Percentiles rank a stretch among this genome's conserved stretches.
Conservation (phyloP, 257 asterid genomes). For the Primulina tabacum region DNA sequence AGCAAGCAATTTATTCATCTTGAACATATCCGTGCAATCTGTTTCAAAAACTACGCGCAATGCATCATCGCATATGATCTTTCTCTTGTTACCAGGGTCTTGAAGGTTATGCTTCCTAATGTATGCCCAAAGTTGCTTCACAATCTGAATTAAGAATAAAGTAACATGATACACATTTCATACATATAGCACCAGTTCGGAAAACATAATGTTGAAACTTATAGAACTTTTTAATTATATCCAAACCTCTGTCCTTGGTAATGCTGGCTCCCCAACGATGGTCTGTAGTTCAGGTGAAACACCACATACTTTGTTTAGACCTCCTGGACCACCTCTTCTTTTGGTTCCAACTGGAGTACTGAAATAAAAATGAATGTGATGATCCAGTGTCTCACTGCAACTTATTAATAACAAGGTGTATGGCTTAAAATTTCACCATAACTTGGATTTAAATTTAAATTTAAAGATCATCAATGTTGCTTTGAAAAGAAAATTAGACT, state of each 20-base stretch:
- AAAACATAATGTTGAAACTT: conserved; percentile 11
- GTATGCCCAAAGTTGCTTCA: conserved; percentile 74
- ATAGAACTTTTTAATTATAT: conserved; percentile 11
- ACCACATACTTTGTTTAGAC: conserved; percentile 79
- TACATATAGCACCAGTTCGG: neutral
- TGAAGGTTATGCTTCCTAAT: conserved; percentile 77
- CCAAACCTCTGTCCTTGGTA: conserved; percentile 85
- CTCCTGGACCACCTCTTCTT: conserved; percentile 91
- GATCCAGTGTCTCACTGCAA: neutral
- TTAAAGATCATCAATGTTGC: conserved; percentile 7
- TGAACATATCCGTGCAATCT: conserved; percentile 83
- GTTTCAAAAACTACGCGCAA: conserved; percentile 67
- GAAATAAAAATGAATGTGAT: conserved; percentile 16
- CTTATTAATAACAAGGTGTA: neutral
- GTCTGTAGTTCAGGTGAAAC: conserved; percentile 84
- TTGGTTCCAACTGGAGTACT: conserved; percentile 62
- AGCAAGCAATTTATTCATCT: conserved; percentile 88
- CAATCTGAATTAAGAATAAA: conserved; percentile 39
- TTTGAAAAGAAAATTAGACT: neutral
- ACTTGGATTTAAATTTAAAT: neutral
- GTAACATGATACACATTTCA: conserved; percentile 13
- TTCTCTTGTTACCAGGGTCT: conserved; percentile 74
- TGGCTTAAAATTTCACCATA: too few species aligned
- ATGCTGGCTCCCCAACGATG: conserved; percentile 74
- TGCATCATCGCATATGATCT: conserved; percentile 69